Evolutionary conservation across 805 yeast genomes (phyloP).

Genomic region (Cyberlindnera xylosilytica): DNA sequence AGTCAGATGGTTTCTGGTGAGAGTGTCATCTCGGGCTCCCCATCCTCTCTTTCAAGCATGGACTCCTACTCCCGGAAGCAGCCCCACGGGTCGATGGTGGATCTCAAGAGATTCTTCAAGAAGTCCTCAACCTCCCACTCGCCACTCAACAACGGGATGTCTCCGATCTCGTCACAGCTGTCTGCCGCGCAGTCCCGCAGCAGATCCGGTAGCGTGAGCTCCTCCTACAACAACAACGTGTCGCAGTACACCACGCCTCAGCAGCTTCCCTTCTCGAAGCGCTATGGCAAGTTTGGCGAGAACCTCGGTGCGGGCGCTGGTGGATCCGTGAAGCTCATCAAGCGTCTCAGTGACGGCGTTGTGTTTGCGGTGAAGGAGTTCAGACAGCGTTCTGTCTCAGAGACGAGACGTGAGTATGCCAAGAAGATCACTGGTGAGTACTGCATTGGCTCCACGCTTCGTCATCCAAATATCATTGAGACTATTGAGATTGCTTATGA

Average conservation of each 20-base stretch:
- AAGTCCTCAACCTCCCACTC: slow-evolving; percentile 33
- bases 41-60: slow-evolving; percentile 25
- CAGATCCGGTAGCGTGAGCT: slow-evolving; percentile 28
- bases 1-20: background rate
- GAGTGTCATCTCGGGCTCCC: slow-evolving; percentile 21
- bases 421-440: slow-evolving; percentile 92
- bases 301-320: slow-evolving; percentile 95
- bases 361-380: slow-evolving; percentile 93
- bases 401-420: slow-evolving; percentile 80
- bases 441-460: slow-evolving; percentile 87
- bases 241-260: slow-evolving; percentile 36
- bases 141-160: slow-evolving; percentile 13
- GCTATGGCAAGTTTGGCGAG: slow-evolving; percentile 81
- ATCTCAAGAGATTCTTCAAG: slow-evolving; percentile 69
- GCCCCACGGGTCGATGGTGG: slow-evolving; percentile 72
- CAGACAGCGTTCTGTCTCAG: slow-evolving; percentile 69
- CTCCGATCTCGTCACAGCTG: slow-evolving; percentile 10
- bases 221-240: slow-evolving; percentile 36
- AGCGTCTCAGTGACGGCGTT: slow-evolving; percentile 59
- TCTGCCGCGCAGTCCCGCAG: slow-evolving; percentile 15
- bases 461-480: slow-evolving; percentile 86
- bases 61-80: slow-evolving; percentile 45
- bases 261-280: slow-evolving; percentile 58
- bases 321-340: slow-evolving; percentile 78
- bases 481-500: slow-evolving; percentile 91